phyloP scores from a whole-genome alignment of 257 asterid species.

The Solanum tacnaense region DNA sequence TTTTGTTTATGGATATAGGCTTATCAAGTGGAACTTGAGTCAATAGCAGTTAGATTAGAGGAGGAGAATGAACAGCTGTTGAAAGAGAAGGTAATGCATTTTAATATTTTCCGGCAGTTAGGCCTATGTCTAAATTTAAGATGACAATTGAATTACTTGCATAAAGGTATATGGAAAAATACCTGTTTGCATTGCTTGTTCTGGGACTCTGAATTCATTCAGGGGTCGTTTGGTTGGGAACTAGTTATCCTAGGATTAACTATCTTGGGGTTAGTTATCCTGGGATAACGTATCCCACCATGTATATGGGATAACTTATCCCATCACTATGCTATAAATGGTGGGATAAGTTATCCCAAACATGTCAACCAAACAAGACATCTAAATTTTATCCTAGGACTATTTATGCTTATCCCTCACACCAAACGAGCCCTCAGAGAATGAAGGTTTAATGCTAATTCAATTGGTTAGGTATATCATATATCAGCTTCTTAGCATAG shows the following conservation, averaged over 20 bases:
- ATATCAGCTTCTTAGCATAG: not conserved
- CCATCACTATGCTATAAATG: too few relatives aligned
- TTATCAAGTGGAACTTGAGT: constrained; percentile 68
- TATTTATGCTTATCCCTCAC: too few relatives aligned
- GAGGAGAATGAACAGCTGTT: constrained; percentile 70
- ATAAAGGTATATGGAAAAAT: not conserved
- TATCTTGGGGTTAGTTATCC: too few relatives aligned
- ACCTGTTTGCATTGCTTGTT: not conserved
- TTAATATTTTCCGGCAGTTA: not conserved
- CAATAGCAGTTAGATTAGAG: constrained; percentile 68
- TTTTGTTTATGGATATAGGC: constrained; percentile 35
- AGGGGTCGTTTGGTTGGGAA: too few relatives aligned
- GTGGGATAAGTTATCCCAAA: too few relatives aligned
- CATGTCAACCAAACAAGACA: too few relatives aligned
- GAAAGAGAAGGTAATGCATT: constrained; percentile 52
- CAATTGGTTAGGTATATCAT: not conserved
- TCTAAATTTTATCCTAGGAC: too few relatives aligned
- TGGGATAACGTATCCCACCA: too few relatives aligned
- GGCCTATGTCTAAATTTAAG: not conserved
- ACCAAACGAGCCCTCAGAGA: not conserved
- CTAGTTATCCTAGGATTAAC: too few relatives aligned
- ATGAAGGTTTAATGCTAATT: not conserved
- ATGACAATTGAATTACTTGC: not conserved
- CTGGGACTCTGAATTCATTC: not conserved
- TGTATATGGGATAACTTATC: too few relatives aligned